These are phyloP conservation scores for Tricholoma flavovirens DNA, from an alignment of 768 basidiomycete genomes.

Conservation along the genomic window DNA sequence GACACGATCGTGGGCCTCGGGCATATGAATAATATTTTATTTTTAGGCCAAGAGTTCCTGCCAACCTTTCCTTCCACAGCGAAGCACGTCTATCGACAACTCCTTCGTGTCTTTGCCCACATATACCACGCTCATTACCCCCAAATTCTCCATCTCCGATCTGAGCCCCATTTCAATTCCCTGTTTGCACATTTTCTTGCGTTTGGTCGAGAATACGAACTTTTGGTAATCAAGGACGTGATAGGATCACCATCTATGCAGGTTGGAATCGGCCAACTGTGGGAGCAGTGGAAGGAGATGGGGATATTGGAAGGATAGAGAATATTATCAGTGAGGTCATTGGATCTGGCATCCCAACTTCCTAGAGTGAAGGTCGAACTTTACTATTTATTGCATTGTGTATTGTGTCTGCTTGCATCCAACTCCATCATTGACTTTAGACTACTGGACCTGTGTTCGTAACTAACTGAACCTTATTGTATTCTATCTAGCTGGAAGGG, in stretches of 20 bases:
- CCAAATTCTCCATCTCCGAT: slow-evolving; percentile 87
- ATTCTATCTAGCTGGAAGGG: not conserved
- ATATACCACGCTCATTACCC: slow-evolving; percentile 95
- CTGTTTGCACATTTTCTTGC: slow-evolving; percentile 97
- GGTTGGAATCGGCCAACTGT: slow-evolving; percentile 74
- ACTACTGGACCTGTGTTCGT: not conserved
- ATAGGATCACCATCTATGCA: slow-evolving; percentile 57
- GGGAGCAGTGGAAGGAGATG: slow-evolving; percentile 91
- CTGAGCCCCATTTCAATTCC: slow-evolving; percentile 94
- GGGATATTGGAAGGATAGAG: slow-evolving; percentile 57
- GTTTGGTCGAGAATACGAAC: slow-evolving; percentile 92
- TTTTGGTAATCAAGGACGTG: slow-evolving; percentile 87
- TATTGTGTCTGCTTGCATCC: not conserved
- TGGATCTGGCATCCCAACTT: not conserved
- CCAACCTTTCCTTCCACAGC: slow-evolving; percentile 83
- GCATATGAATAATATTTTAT: not conserved
- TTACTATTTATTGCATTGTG: not conserved
- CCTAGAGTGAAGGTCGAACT: not conserved
- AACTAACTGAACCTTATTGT: not conserved
- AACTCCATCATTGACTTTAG: not conserved
- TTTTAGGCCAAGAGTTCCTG: slow-evolving; percentile 82
- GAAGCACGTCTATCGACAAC: slow-evolving; percentile 94
- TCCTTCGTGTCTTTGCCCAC: slow-evolving; percentile 96
- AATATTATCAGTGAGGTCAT: not conserved
- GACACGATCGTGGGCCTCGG: not conserved